Percentiles rank a stretch among this genome's conserved stretches.
phyloP scores from a whole-genome alignment of 2,329 filamentous ascomycete species.

The Fusarium sp. region DNA sequence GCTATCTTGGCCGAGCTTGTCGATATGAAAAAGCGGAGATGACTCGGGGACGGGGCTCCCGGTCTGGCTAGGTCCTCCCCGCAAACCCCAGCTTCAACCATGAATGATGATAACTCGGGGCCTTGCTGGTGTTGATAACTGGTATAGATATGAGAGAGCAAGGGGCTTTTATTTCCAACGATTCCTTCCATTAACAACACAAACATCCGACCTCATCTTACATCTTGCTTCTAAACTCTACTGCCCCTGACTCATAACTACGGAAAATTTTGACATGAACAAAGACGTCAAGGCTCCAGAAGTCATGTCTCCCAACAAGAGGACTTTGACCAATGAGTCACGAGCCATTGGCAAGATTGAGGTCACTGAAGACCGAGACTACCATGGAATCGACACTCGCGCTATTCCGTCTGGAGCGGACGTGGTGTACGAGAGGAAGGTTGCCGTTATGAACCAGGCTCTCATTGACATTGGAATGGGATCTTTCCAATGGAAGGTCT shows the following conservation, averaged over 20 bases:
- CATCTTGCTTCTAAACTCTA: not conserved
- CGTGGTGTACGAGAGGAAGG: conserved; percentile 35
- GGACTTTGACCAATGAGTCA: not conserved
- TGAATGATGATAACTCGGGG: not conserved
- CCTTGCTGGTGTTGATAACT: not conserved
- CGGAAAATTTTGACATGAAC: not conserved
- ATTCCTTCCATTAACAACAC: not conserved
- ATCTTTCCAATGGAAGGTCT: conserved; percentile 28
- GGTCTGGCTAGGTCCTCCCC: not conserved
- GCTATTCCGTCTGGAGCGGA: conserved; percentile 23
- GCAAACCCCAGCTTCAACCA: not conserved
- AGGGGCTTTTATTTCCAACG: not conserved
- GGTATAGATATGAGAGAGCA: not conserved
- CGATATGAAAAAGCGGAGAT: not conserved
- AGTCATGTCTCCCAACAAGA: not conserved
- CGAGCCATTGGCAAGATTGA: not conserved
- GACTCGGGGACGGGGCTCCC: not conserved
- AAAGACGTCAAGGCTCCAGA: not conserved
- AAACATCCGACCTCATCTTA: not conserved
- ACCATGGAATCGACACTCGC: conserved; percentile 38
- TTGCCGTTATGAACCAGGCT: conserved; percentile 41
- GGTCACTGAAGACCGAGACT: not conserved
- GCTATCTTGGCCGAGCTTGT: not conserved
- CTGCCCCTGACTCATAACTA: not conserved
- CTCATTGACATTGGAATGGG: conserved; percentile 42